A percentile compares a stretch with the other conserved stretches of the same genome.
phyloP scores from a whole-genome alignment of 441 rosid genomes.

The Raphanus hybrid region DNA sequence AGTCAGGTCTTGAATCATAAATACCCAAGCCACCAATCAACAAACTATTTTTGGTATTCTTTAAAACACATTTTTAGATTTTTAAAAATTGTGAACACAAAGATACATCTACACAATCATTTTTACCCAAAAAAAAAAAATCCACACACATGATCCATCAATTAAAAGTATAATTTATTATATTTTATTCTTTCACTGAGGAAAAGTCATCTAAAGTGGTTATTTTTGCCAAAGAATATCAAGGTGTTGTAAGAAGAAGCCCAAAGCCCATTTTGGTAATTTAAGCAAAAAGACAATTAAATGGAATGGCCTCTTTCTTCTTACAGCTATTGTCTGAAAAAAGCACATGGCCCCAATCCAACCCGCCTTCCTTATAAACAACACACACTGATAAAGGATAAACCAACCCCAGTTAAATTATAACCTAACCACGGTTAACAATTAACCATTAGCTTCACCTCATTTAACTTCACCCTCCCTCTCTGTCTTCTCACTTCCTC shows the following conservation, averaged over 20 bases:
- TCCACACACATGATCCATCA: too few relatives aligned
- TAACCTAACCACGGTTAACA: conserved; percentile 30
- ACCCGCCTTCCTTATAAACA: conserved; percentile 37
- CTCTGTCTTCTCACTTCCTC: conserved; percentile 33
- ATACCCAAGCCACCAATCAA: background rate
- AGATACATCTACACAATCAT: too few relatives aligned
- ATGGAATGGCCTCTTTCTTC: conserved; percentile 34
- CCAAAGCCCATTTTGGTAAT: conserved; percentile 36
- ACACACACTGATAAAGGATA: conserved; percentile 6
- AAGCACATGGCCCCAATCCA: conserved; percentile 49
- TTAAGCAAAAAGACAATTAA: conserved; percentile 26
- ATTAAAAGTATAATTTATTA: too few relatives aligned
- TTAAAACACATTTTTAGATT: background rate
- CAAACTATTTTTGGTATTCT: background rate
- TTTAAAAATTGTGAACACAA: background rate
- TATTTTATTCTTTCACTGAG: background rate
- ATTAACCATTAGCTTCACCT: conserved; percentile 7
- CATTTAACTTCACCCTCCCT: conserved; percentile 16
- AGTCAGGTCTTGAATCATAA: conserved; percentile 13
- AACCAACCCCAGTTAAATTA: conserved; percentile 33
- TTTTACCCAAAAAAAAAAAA: too few relatives aligned
- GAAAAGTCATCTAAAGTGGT: conserved; percentile 6
- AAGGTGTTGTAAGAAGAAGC: conserved; percentile 10
- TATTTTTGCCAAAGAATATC: background rate
- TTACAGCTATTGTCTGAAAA: conserved; percentile 49